A percentile compares a stretch with the other conserved stretches of the same genome.
Evolutionary conservation across 257 asterid species (phyloP).

Genomic region (Solanum sparsipilum): DNA sequence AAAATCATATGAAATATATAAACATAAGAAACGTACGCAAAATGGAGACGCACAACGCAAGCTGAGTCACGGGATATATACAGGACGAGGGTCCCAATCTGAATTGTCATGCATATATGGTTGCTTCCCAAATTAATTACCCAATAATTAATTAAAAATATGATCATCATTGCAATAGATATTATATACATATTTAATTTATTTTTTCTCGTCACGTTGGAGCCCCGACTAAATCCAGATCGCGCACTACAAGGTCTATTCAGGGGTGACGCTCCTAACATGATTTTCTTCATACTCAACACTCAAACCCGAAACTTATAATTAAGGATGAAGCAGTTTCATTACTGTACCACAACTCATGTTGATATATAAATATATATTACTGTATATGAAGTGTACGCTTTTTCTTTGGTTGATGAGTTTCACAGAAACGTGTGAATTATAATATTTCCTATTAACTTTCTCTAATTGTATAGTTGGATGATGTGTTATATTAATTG

Average conservation of each 20-base stretch:
- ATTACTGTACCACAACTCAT: not conserved
- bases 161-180: not conserved
- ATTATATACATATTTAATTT: not conserved
- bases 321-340: not conserved
- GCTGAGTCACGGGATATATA: not conserved
- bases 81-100: not conserved
- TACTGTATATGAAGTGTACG: not conserved
- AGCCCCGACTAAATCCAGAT: accelerated
- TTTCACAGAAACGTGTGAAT: not conserved
- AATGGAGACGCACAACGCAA: not conserved
- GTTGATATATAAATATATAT: not conserved
- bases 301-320: too few relatives aligned
- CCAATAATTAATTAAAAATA: not conserved
- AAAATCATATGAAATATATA: not conserved
- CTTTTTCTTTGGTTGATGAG: not conserved
- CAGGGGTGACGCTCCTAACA: accelerated
- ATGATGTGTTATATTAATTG: not conserved
- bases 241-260: too few relatives aligned
- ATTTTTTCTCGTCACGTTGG: too few relatives aligned
- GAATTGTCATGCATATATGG: not conserved
- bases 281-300: too few relatives aligned
- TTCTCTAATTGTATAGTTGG: not conserved
- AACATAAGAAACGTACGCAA: not conserved
- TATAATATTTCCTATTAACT: not conserved
- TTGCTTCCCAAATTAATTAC: not conserved